These are phyloP conservation scores for Yamadazyma phyllophila DNA, from an alignment of 805 yeast species.

Conservation along the genomic window DNA sequence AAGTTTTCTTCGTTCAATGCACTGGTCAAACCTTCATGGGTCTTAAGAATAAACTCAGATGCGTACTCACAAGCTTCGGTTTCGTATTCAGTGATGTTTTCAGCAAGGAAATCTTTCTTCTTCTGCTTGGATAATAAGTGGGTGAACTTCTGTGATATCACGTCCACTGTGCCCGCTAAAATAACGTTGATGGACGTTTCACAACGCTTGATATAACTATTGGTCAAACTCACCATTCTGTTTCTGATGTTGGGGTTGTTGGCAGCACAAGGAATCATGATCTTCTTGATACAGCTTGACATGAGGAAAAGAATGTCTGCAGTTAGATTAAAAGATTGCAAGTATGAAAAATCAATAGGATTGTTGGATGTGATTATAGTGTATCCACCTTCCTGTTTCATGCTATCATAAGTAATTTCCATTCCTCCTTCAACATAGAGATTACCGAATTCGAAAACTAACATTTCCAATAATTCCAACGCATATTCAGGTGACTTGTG, in stretches of 20 bases:
- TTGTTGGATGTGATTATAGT: conserved; percentile 22
- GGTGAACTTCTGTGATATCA: conserved; percentile 51
- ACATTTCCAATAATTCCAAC: conserved; percentile 61
- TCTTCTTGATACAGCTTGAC: conserved; percentile 70
- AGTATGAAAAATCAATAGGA: conserved; percentile 43
- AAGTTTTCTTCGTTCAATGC: conserved; percentile 45
- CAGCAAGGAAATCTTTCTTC: conserved; percentile 64
- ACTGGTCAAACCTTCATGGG: conserved; percentile 37
- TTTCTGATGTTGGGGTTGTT: conserved; percentile 56
- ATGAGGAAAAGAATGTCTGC: conserved; percentile 63
- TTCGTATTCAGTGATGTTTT: conserved; percentile 43
- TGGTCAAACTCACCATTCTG: conserved; percentile 59
- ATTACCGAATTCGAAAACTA: conserved; percentile 68
- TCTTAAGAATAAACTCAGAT: conserved; percentile 47
- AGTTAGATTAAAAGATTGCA: conserved; percentile 50
- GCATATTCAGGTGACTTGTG: conserved; percentile 59
- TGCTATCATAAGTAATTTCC: conserved; percentile 59
- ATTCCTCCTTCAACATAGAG: conserved; percentile 72
- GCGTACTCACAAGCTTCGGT: conserved; percentile 70
- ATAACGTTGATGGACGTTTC: conserved; percentile 68
- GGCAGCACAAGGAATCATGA: conserved; percentile 70
- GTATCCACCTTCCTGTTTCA: conserved; percentile 30
- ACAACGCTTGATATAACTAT: conserved; percentile 55
- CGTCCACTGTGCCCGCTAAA: conserved; percentile 54
- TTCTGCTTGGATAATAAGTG: conserved; percentile 59